These are phyloP conservation scores for Aspergillus glaucus DNA, from an alignment of 2,329 filamentous ascomycete genomes.

Conservation along the genomic window DNA sequence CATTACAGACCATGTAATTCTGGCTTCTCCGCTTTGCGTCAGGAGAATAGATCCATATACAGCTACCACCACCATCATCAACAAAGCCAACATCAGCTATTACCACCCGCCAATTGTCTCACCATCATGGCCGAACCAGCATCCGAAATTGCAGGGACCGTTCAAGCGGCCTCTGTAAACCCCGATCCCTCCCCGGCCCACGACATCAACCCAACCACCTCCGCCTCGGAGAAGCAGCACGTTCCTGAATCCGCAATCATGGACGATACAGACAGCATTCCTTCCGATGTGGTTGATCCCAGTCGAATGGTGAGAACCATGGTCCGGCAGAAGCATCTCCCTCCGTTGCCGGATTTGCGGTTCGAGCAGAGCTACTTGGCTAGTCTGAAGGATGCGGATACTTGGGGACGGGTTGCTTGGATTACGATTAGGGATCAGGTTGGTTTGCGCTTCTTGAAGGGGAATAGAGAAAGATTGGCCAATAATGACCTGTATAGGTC, in stretches of 20 bases:
- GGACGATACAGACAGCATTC: slow-evolving; percentile 37
- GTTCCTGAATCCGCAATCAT: slow-evolving; percentile 40
- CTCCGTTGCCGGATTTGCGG: slow-evolving; percentile 71
- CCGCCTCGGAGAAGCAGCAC: slow-evolving; percentile 60
- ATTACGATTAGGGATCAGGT: slow-evolving; percentile 90
- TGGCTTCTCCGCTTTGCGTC: not conserved
- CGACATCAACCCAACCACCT: slow-evolving; percentile 75
- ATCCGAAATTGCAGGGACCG: slow-evolving; percentile 65
- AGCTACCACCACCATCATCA: not conserved
- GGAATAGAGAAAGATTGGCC: too few species aligned
- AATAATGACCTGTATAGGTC: slow-evolving; percentile 47
- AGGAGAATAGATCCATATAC: not conserved
- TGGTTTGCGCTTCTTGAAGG: slow-evolving; percentile 8
- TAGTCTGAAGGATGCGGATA: slow-evolving; percentile 73
- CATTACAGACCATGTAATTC: not conserved
- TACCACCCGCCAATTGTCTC: not conserved
- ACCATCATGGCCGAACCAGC: slow-evolving; percentile 52
- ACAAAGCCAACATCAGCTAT: not conserved
- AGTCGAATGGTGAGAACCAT: slow-evolving; percentile 29
- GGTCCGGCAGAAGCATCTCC: slow-evolving; percentile 49
- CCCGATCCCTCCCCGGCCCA: slow-evolving; percentile 62
- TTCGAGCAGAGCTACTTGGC: slow-evolving; percentile 98
- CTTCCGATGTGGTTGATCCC: slow-evolving; percentile 42
- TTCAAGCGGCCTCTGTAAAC: slow-evolving; percentile 77
- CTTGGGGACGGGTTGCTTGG: slow-evolving; percentile 70